Conservation (phyloP, 1,284 basidiomycete species). For the Cystobasidium pallidum region DNA sequence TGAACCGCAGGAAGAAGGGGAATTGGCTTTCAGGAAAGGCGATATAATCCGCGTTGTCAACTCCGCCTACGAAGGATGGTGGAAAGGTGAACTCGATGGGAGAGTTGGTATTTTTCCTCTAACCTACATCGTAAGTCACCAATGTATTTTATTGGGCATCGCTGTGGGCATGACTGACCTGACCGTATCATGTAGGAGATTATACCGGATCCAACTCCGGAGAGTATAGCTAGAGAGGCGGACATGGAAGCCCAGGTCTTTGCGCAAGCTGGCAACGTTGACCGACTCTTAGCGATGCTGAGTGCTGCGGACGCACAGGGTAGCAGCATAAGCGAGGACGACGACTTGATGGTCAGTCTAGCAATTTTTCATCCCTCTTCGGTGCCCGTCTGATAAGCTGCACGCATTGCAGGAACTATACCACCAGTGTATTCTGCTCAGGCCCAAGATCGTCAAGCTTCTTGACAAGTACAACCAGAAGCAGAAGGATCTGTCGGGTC, state of each 20-base stretch:
- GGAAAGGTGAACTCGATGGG: conserved; percentile 90
- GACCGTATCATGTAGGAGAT: too few species aligned
- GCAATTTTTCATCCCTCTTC: conserved; percentile 28
- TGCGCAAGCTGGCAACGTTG: conserved; percentile 80
- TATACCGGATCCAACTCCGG: conserved; percentile 79
- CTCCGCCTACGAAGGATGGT: conserved; percentile 96
- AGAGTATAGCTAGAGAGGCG: conserved; percentile 73
- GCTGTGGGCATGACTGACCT: too few species aligned
- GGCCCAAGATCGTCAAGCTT: conserved; percentile 92
- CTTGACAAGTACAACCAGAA: conserved; percentile 95
- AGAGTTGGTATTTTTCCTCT: conserved; percentile 97
- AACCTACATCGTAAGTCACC: conserved; percentile 91
- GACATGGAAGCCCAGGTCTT: conserved; percentile 89
- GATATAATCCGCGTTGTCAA: conserved; percentile 97
- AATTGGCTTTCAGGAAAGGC: conserved; percentile 88
- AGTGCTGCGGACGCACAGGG: conserved; percentile 68
- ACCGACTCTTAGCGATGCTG: conserved; percentile 74
- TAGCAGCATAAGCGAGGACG: conserved; percentile 84
- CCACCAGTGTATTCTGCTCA: conserved; percentile 79
- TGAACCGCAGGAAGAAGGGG: conserved; percentile 83
- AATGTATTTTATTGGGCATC: too few species aligned
- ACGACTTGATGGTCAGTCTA: conserved; percentile 79
- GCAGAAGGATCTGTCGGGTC: conserved; percentile 62
- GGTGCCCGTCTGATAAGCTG: conserved; percentile 5
- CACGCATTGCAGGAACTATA: conserved; percentile 73